phyloP scores from a whole-genome alignment of 208 protist species.

The Leishmania turanica region DNA sequence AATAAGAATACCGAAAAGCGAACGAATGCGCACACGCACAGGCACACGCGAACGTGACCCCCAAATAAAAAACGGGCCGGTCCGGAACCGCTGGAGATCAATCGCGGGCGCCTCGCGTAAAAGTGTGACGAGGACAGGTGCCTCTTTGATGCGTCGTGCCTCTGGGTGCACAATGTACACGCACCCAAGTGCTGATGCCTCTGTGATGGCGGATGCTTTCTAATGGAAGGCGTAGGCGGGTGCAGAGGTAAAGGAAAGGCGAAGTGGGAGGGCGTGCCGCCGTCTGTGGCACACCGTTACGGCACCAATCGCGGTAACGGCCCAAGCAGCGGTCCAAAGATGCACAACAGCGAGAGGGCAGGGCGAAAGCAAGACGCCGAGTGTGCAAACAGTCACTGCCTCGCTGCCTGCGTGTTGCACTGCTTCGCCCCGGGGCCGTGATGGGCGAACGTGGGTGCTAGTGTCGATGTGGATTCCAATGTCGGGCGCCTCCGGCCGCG shows the following conservation, averaged over 20 bases:
- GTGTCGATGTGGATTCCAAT: neutral
- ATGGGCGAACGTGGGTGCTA: neutral
- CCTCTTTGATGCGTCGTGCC: neutral
- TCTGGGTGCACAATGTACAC: neutral
- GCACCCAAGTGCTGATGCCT: neutral
- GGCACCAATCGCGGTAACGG: neutral
- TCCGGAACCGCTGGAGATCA: neutral
- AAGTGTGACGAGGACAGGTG: neutral
- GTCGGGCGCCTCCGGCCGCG: neutral
- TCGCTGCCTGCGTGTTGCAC: neutral
- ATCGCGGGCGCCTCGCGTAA: neutral
- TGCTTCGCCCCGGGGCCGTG: neutral
- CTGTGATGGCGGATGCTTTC: neutral
- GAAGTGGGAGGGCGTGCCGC: too few relatives aligned
- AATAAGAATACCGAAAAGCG: neutral
- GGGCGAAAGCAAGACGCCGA: neutral
- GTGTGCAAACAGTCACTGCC: neutral
- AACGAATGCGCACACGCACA: neutral
- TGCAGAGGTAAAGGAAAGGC: neutral
- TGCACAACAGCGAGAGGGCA: neutral
- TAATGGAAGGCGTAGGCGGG: neutral
- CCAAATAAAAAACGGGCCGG: neutral
- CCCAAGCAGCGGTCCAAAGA: neutral
- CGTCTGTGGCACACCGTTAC: neutral
- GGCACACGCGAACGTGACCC: neutral